Percentiles rank a stretch among this genome's conserved stretches.
These are phyloP conservation scores for Micractinium conductrix DNA, from an alignment of 139 green algal genomes.

Conservation along the genomic window DNA sequence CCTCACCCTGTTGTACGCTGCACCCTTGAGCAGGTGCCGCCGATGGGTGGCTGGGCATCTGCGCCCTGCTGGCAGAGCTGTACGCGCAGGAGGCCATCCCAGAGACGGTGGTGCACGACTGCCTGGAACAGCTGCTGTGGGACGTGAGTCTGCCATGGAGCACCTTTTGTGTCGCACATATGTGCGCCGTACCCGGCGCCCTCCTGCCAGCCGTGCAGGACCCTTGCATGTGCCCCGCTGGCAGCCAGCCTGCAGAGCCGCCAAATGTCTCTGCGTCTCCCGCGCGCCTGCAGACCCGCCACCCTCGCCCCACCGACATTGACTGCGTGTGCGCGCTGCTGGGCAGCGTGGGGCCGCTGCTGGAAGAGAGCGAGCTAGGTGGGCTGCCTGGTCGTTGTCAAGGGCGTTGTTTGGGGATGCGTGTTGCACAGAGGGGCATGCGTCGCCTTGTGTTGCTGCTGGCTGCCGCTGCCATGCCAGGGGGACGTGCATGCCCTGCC, in stretches of 20 bases:
- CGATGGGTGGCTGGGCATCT: not conserved
- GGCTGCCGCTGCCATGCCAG: not conserved
- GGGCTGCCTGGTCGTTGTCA: too few species aligned
- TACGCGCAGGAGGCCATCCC: not conserved
- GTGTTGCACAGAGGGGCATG: not conserved
- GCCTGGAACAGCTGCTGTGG: conserved; percentile 27
- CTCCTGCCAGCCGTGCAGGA: not conserved
- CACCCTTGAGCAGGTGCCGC: not conserved
- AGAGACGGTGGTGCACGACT: conserved; percentile 17
- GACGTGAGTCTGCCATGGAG: conserved; percentile 5
- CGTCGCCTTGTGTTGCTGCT: not conserved
- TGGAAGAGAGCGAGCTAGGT: conserved; percentile 13
- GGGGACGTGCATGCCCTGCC: not conserved
- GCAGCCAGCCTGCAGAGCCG: too few species aligned
- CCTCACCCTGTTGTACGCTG: too few species aligned
- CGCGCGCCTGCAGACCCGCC: not conserved
- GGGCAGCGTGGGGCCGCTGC: not conserved
- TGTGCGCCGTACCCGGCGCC: not conserved
- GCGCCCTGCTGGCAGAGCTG: conserved; percentile 25
- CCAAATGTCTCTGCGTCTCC: too few species aligned
- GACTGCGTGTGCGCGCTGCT: conserved; percentile 5
- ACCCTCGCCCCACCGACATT: not conserved
- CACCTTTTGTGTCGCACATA: not conserved
- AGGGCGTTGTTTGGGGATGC: too few species aligned
- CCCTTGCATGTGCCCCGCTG: not conserved